Percentiles rank a stretch among this genome's conserved stretches.
Conservation (phyloP, 2,329 filamentous ascomycete genomes). For the Fusarium pininemorale region DNA sequence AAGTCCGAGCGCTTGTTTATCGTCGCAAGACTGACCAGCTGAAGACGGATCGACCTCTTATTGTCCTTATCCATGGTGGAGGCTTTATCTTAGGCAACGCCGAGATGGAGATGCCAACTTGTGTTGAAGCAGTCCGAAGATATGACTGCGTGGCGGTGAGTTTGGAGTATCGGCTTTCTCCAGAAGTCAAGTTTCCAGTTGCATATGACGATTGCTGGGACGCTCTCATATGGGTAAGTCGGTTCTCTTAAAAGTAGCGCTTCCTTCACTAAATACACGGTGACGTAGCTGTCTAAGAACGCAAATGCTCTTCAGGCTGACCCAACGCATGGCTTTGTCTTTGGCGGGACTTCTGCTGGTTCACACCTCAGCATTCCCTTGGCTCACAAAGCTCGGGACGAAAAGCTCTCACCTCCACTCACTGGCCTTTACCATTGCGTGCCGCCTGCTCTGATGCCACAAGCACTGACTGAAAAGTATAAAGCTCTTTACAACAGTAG, state of each 20-base stretch:
- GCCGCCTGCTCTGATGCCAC: neutral
- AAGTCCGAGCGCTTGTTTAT: neutral
- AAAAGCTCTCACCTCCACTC: neutral
- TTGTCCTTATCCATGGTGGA: neutral
- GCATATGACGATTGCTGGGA: neutral
- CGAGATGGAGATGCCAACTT: neutral
- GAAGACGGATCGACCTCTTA: neutral
- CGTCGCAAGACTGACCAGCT: neutral
- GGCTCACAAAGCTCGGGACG: neutral
- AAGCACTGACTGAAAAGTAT: neutral
- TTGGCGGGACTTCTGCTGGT: neutral
- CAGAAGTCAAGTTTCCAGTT: neutral
- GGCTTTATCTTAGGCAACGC: neutral
- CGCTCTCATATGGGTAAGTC: neutral
- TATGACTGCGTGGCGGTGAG: neutral
- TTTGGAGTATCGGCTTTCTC: neutral
- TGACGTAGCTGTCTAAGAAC: neutral
- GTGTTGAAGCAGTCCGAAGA: neutral
- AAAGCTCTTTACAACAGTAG: neutral
- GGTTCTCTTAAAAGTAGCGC: accelerated
- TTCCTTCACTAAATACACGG: accelerated
- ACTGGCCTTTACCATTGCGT: neutral
- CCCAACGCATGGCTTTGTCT: neutral
- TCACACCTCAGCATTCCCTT: neutral
- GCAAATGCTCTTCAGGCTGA: neutral